These are phyloP conservation scores for Fonsecaea nubica DNA, from an alignment of 2,329 filamentous ascomycete species.

Conservation along the genomic window DNA sequence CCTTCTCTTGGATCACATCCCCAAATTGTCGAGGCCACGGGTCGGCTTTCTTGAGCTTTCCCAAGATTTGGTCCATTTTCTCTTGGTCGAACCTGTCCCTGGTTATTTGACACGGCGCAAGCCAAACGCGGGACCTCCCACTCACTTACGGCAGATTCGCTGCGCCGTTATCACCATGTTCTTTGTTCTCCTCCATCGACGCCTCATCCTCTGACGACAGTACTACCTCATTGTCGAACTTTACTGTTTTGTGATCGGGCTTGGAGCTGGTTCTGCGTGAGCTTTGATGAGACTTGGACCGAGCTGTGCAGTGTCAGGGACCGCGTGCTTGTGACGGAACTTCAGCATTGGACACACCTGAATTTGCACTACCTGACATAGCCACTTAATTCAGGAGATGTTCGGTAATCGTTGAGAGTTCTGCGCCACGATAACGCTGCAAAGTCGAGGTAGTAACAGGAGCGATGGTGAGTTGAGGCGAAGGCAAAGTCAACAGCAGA, in stretches of 20 bases:
- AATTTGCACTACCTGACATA: neutral
- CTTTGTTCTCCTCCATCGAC: neutral
- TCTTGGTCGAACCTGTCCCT: conserved; percentile 27
- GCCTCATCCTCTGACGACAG: conserved; percentile 10
- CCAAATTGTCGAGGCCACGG: conserved; percentile 29
- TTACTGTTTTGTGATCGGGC: conserved; percentile 12
- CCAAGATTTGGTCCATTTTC: conserved; percentile 28
- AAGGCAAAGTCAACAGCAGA: neutral
- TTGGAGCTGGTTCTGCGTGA: conserved; percentile 14
- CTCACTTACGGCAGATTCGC: conserved; percentile 12
- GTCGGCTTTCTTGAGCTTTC: conserved; percentile 31
- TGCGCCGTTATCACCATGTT: neutral
- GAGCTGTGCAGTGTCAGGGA: neutral
- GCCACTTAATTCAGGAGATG: neutral
- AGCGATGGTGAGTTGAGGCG: neutral
- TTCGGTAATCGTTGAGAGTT: neutral
- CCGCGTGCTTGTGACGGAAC: neutral
- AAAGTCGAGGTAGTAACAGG: too few relatives aligned
- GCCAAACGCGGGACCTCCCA: too few relatives aligned
- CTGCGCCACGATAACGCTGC: too few relatives aligned
- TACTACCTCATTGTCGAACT: conserved; percentile 9
- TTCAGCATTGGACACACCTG: neutral
- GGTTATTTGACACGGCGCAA: neutral
- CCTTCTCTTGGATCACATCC: conserved; percentile 18
- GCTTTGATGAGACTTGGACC: neutral